Evolutionary conservation across 2,329 filamentous ascomycete genomes (phyloP), one percentile per base, ranked within the genome.

Genomic region (Proliferodiscus dingleyae): DNA sequence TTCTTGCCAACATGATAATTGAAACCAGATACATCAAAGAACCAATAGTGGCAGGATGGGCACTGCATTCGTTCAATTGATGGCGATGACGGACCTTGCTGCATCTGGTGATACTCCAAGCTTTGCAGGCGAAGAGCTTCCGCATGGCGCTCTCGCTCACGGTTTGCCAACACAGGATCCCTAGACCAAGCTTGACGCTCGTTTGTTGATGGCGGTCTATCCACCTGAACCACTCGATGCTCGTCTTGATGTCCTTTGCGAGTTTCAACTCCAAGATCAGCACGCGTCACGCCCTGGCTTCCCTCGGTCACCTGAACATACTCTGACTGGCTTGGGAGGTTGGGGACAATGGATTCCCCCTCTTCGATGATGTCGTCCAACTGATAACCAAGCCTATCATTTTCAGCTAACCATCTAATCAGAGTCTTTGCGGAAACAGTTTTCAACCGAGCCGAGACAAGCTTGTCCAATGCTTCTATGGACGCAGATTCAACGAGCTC

Each of bases 291-390:
- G 15, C 15, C 5, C n/a, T 8, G 9, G 23, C 8, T 21, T 36
- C n/a, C 19, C 26, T 50, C 23, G 5, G 15, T 29, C 51, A 52
- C 52, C 15, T 46, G 39, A 4, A 30, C 33, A 38, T 48, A 41
- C n/a, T 43, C 33, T 11, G 19, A 23, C 21, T 16, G 30, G 15
- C 26, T 34, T 2, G 40, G 38, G 2, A 48, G 34, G 6, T 45
- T 45, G 24, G 53, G 52, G 1, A 50, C 32, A 15, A 60, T 57
- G 8, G 44, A 48, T 23, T 61, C 58, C 36, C 57, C 52, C 5
- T 49, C 50, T 5, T 60, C 53, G 11, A 61, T 29, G 7, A 57
- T 52, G 42, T 63, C 59, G 7, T 61, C 55, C 7, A 41, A n/a
- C 16, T 43, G 51, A 24, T 54, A 63, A 2, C 61, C 61, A n/a